These are phyloP conservation scores for Globisporangium cylindrosporum DNA, from an alignment of 352 stramenopile species.

Conservation along the genomic window DNA sequence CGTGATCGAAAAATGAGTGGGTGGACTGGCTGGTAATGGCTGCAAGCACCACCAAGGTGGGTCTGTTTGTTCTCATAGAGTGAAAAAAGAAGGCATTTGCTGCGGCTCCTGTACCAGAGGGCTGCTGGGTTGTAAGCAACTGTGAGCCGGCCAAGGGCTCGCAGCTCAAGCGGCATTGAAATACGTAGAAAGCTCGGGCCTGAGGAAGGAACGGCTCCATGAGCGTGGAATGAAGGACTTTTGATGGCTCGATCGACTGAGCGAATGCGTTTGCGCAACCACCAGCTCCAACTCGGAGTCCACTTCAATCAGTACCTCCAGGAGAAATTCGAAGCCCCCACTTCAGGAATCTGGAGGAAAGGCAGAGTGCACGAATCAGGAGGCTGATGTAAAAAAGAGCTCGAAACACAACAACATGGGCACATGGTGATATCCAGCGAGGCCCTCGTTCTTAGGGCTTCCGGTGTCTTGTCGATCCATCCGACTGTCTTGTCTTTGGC, in stretches of 20 bases:
- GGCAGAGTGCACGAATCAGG: background rate
- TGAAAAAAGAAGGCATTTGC: background rate
- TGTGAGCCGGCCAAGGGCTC: background rate
- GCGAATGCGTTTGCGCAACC: background rate
- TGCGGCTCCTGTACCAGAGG: background rate
- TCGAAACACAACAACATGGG: background rate
- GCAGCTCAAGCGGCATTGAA: background rate
- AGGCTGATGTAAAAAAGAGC: background rate
- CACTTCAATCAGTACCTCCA: background rate
- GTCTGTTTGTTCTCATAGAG: background rate
- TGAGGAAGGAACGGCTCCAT: background rate
- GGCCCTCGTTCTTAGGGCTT: background rate
- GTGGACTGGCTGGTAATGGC: no score
- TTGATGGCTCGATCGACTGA: background rate
- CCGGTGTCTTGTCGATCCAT: background rate
- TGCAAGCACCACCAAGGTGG: background rate
- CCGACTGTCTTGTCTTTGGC: background rate
- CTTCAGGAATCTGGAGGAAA: background rate
- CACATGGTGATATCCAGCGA: background rate
- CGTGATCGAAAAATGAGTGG: slow-evolving; percentile 27
- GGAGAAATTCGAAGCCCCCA: background rate
- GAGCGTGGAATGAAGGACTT: background rate
- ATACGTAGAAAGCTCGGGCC: background rate
- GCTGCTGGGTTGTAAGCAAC: background rate
- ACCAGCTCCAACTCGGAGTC: background rate